Conservation (phyloP, 306 rosid genomes). For the Cotoneaster glaucophyllus region DNA sequence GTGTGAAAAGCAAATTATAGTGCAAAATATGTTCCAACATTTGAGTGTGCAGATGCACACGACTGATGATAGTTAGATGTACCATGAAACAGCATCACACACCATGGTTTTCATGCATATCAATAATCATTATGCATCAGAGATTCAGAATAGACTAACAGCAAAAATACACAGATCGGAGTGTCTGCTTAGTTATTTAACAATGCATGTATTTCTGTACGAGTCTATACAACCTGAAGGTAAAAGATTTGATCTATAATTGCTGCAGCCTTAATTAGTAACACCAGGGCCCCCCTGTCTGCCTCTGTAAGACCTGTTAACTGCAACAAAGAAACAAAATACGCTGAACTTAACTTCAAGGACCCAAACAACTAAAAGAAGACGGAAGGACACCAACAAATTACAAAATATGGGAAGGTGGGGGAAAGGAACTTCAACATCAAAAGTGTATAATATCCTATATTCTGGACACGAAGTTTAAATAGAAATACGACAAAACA, state of each 20-base stretch:
- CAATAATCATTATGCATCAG: not conserved
- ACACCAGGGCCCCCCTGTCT: conserved; percentile 64
- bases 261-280: conserved; percentile 66
- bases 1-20: not conserved
- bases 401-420: not conserved
- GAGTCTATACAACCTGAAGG: conserved; percentile 56
- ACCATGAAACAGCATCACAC: not conserved
- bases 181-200: not conserved
- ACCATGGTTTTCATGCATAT: not conserved
- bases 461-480: not conserved
- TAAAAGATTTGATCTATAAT: conserved; percentile 75
- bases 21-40: not conserved
- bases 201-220: not conserved
- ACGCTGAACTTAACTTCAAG: not conserved
- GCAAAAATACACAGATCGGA: not conserved
- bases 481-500: not conserved
- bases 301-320: conserved; percentile 61
- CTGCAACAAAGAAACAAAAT: conserved; percentile 33
- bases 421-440: not conserved
- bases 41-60: not conserved
- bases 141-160: not conserved
- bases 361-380: not conserved
- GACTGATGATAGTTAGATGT: not conserved
- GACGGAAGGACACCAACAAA: not conserved
- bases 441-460: not conserved